Percentiles rank a stretch among this genome's conserved stretches.
Evolutionary conservation across 257 asterid species (phyloP).

Genomic region (Solanum ossicruentum): DNA sequence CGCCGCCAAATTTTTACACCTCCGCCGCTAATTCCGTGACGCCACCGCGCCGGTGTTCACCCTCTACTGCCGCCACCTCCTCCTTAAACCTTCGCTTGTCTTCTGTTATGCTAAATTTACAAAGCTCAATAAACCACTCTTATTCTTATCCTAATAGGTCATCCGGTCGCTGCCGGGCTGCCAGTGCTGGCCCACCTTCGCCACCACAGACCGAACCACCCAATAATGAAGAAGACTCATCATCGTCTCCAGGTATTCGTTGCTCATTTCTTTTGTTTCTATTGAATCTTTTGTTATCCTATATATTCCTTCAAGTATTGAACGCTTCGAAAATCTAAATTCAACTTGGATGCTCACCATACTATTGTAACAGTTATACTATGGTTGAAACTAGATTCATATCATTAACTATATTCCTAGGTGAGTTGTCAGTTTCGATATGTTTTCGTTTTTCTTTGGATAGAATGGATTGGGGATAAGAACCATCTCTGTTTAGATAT

Average conservation of each 20-base stretch:
- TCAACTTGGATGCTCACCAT: background rate
- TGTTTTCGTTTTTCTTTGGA: too few relatives aligned
- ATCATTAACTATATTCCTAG: background rate
- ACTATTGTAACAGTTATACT: background rate
- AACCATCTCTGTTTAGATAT: background rate
- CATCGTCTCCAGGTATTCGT: constrained; percentile 30
- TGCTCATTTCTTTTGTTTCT: background rate
- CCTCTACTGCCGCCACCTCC: background rate
- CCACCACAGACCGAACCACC: constrained; percentile 51
- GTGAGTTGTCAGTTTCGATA: too few relatives aligned
- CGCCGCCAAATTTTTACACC: background rate
- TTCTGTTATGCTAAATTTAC: constrained; percentile 9
- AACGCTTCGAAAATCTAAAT: background rate
- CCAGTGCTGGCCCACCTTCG: constrained; percentile 24
- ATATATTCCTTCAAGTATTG: background rate
- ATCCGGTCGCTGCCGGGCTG: constrained; percentile 29
- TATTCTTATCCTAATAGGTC: constrained; percentile 14
- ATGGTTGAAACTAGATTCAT: background rate
- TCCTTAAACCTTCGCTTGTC: background rate
- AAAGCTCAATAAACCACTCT: constrained; percentile 14
- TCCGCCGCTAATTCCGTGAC: background rate
- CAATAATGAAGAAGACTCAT: constrained; percentile 5
- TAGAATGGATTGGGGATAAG: background rate
- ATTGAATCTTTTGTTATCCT: background rate
- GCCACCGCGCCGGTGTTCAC: background rate